Percentiles rank a stretch among this genome's conserved stretches.
These are phyloP conservation scores for Phylloporus rhodoxanthus DNA, from an alignment of 768 basidiomycete species.

Conservation along the genomic window DNA sequence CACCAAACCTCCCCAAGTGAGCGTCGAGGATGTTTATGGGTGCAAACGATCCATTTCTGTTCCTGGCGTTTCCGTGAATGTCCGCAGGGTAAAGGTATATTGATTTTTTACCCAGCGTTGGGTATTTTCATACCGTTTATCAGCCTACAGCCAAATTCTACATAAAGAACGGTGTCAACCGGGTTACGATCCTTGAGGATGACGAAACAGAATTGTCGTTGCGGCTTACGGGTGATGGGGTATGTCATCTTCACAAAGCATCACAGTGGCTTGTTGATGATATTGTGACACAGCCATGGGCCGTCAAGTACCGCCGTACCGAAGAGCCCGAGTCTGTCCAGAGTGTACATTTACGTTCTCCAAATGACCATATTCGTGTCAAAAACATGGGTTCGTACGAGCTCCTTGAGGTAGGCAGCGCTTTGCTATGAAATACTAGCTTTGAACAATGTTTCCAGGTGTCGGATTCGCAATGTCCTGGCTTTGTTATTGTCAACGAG, in stretches of 20 bases:
- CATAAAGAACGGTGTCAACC: conserved; percentile 51
- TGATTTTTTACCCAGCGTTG: background rate
- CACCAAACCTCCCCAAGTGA: conserved; percentile 41
- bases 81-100: conserved; percentile 70
- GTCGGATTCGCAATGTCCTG: conserved; percentile 79
- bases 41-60: conserved; percentile 74
- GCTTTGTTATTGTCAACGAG: conserved; percentile 54
- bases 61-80: conserved; percentile 78
- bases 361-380: conserved; percentile 73
- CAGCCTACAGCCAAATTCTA: conserved; percentile 89
- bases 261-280: conserved; percentile 2
- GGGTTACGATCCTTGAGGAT: conserved; percentile 65
- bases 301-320: conserved; percentile 60
- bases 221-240: conserved; percentile 85
- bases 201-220: conserved; percentile 70
- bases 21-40: conserved; percentile 81
- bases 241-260: conserved; percentile 34
- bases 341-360: conserved; percentile 43
- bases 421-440: background rate
- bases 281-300: conserved; percentile 68
- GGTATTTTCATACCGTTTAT: background rate
- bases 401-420: conserved; percentile 51
- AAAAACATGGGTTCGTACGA: conserved; percentile 72
- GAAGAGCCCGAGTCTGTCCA: conserved; percentile 39
- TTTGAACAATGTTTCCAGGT: conserved; percentile 44